Evolutionary conservation across 2,329 filamentous ascomycete genomes (phyloP), one percentile per base, ranked within the genome.

Genomic region (Curvularia hawaiiensis): DNA sequence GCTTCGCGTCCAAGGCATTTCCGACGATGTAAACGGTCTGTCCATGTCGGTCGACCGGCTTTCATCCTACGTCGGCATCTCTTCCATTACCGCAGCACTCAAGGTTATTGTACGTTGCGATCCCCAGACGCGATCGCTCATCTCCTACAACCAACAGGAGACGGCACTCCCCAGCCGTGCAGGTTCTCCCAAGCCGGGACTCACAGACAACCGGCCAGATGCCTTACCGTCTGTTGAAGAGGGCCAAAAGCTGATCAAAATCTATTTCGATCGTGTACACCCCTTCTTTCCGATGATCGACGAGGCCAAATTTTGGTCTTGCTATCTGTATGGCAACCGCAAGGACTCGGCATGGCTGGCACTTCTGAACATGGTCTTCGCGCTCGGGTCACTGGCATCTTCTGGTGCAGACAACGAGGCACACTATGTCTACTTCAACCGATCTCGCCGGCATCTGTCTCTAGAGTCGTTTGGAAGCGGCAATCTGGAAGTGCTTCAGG

Each of bases 191-290:
- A 72, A 75, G 26, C 74, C 75, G 1, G 75, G 76, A 40, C 62
- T 74, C 22, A 54, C 54, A 22, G 71, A 73, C 45, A 69, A 66
- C 52, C 62, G 69, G 59, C 66, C 74, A 52, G 57, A 79, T 46
- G 79, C 86, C 26, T 75, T 84, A 38, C 84, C 86, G 59, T 55
- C 79, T 80, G 83, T 84, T 16, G 85, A 84, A 71, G 88, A 89
- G 65, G 88, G 88, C 16, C 85, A 89, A 71, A 85, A 85, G 6
- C 79, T 91, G 10, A 85, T 91, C 40, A 87, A 91, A 64, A 87
- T 88, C n/a, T 92, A 91, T 72, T 92, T 92, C 72, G 87, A 88
- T 63, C 84, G 87, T 31, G 84, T 90, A 24, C 90, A 92, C 60
- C 84, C 88, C 1, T 88, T 91, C 63, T 84, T 88, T 4, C 90